Base-by-base conservation (phyloP, 2,329 filamentous ascomycete genomes). In the Fusarium equiseti region DNA sequence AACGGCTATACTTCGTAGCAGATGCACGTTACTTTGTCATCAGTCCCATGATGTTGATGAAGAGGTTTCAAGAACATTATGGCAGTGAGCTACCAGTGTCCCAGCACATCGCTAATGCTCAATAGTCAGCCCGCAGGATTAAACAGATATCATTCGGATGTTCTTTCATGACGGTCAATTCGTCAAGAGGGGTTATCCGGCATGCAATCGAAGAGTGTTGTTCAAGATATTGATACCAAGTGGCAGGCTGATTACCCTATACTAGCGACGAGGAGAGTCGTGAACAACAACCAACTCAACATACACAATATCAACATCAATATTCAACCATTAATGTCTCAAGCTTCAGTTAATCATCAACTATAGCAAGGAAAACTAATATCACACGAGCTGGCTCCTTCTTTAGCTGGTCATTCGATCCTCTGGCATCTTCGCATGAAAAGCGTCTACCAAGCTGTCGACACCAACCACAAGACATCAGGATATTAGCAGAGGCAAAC, bases 291-390 rank as follows among this genome's bases (percentile, higher is more conserved):
- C 26, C 26, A 20, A 48, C 6, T n/a, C 26, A 9, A 48, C 10
- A n/a, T 8, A 5, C 1, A 29, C 24, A 7, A 20, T 6, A 5
- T 27, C 18, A 27, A 46, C 11, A 27, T n/a, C 44, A n/a, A 27
- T 18, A 35, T 10, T 1, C n/a, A 4, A 5, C 20, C 6, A 15
- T 16, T 20, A 18, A 11, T 16, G 13, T 24, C 5, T 15, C 8
- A 9, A 16, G 8, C 13, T 24, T 44, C 22, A 15, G 8, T 22
- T 15, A 6, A 9, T 8, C 3, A 9, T 8, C 8, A 16, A 2
- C 2, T 18, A 35, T 2, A 10, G 32, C 16, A 29, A 10, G 32
- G 2, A 10, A 3, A 35, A 0, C 18, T 1, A 6, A 6, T 18
- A 2, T 35, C 32, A 0, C 1, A 35, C 9, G 16, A 18, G 5